Evolutionary conservation across 2,329 filamentous ascomycete species (phyloP), one percentile per base, ranked within the genome.

Genomic region (Aspergillus chevalieri): DNA sequence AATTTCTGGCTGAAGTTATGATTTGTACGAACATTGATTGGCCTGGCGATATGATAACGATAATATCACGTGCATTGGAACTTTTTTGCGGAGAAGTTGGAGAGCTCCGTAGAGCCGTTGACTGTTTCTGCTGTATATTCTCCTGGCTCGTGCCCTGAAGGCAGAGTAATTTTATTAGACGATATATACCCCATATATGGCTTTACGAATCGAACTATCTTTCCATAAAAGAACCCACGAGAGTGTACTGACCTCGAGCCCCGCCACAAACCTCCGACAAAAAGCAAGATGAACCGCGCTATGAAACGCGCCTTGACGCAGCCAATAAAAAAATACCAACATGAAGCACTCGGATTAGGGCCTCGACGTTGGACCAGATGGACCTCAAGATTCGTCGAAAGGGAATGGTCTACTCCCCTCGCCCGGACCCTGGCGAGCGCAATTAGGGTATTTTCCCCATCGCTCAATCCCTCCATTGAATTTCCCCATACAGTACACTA

Each of bases 381-480:
- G 46, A 64, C 57, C 52, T 67, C 65, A 28, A 66, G 65, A 44
- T 68, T 63, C 28, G 61, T 63, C 33, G 62, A 67, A 30, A 78
- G 86, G 54, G 74, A 87, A 75, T 96, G 91, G 90, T 95, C 91
- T 2, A 98, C 92, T 3, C 91, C 92, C 12, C 73, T 98, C 53
- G 91, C 92, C 6, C 92, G 93, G 67, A 86, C 87, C 58, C 79
- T 97, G 45, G 86, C 85, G 49, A 84, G 91, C 66, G 91, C 90
- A 43, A 95, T 97, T 56, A 85, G 85, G 57, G 91, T 94, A 78
- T 48, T 67, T 54, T n/a, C 24, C 0, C 14, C 3, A 45, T 38
- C 22, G 7, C n/a, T 2, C 28, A 15, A 19, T 6, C 41, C 39
- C 5, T 36, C n/a, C 36, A 47, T 15, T 21, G 7, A 19, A 8